Conservation (phyloP, 371 early-diverging fungal genomes). For the Apophysomyces sp. region DNA sequence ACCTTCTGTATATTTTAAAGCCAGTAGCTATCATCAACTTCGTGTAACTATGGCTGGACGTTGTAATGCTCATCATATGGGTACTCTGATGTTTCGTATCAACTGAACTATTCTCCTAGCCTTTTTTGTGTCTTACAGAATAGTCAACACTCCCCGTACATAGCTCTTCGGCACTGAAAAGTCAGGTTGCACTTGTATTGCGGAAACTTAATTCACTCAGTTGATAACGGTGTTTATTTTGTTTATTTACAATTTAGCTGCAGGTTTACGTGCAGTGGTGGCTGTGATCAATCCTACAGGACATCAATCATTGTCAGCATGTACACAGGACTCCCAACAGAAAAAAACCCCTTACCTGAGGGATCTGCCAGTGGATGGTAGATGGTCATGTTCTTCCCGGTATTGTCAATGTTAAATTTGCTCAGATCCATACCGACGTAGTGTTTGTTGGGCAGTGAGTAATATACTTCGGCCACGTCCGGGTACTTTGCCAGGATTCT, state of each 20-base stretch:
- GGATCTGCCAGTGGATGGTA: constrained; percentile 80
- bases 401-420: constrained; percentile 76
- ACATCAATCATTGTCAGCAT: neutral
- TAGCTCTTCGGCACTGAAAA: no score
- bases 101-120: no score
- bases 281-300: constrained; percentile 66
- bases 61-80: no score
- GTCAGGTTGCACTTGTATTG: no score
- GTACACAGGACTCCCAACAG: neutral
- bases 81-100: no score
- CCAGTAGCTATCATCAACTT: no score
- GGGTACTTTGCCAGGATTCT: constrained; percentile 62
- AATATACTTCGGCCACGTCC: constrained; percentile 65
- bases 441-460: constrained; percentile 86
- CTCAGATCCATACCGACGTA: constrained; percentile 75
- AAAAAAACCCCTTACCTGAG: constrained; percentile 49
- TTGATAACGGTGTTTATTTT: no score
- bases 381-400: constrained; percentile 64
- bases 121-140: no score
- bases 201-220: no score
- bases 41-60: no score
- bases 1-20: no score
- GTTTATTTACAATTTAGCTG: constrained; percentile 3
- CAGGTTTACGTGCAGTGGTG: constrained; percentile 60
- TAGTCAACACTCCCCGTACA: no score